Conservation (phyloP, 352 stramenopile species). For the Phytophthora multivora region DNA sequence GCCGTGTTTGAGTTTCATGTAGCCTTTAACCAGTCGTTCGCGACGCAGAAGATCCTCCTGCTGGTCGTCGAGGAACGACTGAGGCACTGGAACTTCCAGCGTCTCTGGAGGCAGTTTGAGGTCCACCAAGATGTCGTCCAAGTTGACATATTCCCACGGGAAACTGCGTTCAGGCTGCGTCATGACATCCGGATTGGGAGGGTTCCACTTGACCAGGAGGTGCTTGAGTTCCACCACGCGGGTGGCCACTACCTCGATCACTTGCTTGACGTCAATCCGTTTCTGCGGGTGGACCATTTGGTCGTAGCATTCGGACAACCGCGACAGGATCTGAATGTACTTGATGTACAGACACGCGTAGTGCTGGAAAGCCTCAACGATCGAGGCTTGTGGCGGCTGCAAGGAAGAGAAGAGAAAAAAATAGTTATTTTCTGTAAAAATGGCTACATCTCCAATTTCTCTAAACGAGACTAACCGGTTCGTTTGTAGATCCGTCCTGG, state of each 20-base stretch:
- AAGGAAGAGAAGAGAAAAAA: background rate
- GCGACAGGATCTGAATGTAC: slow-evolving; percentile 93
- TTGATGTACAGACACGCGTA: slow-evolving; percentile 96
- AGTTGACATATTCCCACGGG: slow-evolving; percentile 94
- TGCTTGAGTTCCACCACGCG: slow-evolving; percentile 91
- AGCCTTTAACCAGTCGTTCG: slow-evolving; percentile 87
- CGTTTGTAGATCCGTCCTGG: slow-evolving; percentile 33
- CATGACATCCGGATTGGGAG: slow-evolving; percentile 88
- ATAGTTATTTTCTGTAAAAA: background rate
- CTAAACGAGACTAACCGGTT: slow-evolving; percentile 36
- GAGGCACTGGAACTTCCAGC: slow-evolving; percentile 89
- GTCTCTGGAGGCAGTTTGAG: slow-evolving; percentile 92
- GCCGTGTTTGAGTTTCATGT: slow-evolving; percentile 91
- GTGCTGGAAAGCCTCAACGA: slow-evolving; percentile 93
- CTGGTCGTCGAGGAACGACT: slow-evolving; percentile 90
- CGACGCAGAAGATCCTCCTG: slow-evolving; percentile 59
- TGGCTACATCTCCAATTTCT: background rate
- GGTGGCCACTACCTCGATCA: slow-evolving; percentile 92
- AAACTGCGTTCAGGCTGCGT: slow-evolving; percentile 86
- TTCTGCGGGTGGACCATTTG: slow-evolving; percentile 96
- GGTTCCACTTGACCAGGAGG: slow-evolving; percentile 94
- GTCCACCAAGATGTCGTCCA: slow-evolving; percentile 93
- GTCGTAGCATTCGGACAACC: slow-evolving; percentile 92
- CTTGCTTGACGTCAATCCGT: slow-evolving; percentile 92
- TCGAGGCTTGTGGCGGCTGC: slow-evolving; percentile 71